A percentile compares a stretch with the other conserved stretches of the same genome.
phyloP scores from a whole-genome alignment of 2,329 filamentous ascomycete species.

The Peltaster fructicola region DNA sequence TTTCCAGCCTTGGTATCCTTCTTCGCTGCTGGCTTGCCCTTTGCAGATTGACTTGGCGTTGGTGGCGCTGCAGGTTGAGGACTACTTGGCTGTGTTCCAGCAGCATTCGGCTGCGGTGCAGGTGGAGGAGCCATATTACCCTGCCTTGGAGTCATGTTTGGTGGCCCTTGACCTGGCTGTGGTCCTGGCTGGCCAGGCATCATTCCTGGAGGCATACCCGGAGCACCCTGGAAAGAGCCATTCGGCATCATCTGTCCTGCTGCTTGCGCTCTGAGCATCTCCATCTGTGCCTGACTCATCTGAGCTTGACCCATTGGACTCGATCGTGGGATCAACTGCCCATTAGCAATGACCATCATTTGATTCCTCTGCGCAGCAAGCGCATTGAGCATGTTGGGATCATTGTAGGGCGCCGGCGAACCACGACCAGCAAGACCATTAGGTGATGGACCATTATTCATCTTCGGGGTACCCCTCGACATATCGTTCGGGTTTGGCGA shows the following conservation, averaged over 20 bases:
- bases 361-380: too few species aligned
- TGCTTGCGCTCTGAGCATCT: constrained; percentile 20
- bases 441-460: constrained; percentile 51
- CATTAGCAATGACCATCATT: constrained; percentile 33
- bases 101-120: constrained; percentile 24
- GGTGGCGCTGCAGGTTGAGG: constrained; percentile 44
- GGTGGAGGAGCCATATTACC: constrained; percentile 39
- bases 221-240: constrained; percentile 19
- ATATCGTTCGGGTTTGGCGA: constrained; percentile 66
- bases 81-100: constrained; percentile 28
- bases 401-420: constrained; percentile 41
- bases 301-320: constrained; percentile 37
- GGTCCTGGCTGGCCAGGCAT: constrained; percentile 24
- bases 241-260: constrained; percentile 12
- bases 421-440: constrained; percentile 47
- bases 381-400: constrained; percentile 16
- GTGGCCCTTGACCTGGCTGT: constrained; percentile 30
- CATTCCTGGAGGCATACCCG: constrained; percentile 18
- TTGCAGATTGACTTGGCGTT: constrained; percentile 56
- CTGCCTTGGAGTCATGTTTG: constrained; percentile 52
- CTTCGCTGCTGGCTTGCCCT: constrained; percentile 56
- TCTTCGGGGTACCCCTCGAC: constrained; percentile 60
- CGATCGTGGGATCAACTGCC: constrained; percentile 45
- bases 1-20: constrained; percentile 45
- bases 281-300: constrained; percentile 36